Base-by-base conservation (phyloP, 106 monocot species). In the Amphibolis antarctica region DNA sequence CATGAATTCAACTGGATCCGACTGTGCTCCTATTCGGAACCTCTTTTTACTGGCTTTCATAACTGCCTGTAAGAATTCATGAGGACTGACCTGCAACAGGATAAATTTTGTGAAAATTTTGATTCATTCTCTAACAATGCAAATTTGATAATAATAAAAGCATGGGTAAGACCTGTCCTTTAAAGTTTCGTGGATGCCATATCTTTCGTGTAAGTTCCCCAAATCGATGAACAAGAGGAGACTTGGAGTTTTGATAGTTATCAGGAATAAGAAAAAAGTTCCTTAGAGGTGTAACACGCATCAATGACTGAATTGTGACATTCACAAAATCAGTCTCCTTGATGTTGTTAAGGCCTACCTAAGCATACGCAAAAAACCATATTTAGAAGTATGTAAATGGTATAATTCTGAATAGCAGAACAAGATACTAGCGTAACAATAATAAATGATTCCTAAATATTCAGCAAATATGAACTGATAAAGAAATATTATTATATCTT, bases 291-390 rank as follows among this genome's bases (percentile, higher is more conserved):
- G 91, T 91, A 28, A 99, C 82, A 60, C 98, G 73, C 98, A 99
- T 99, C 55, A 99, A 71, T 29, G 88, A 99, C 63, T 99, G 98
- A 68, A 91, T 91, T 30, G 85, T 99, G 31, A 99, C 98, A 79
- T 99, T 99, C 7, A 99, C 88, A 77, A 99, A 99, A 77, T 99
- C 98, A 4, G 98, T 99, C 67, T 99, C 98, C 73, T 92, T 91
- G 21, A 99, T 99, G 72, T 99, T 99, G 59, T 99, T 99, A 30
- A 99, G 83, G 48, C 98, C 91, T n/a, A 99, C 88, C 98, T 99
- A 74, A 57, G 66, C 57, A 55, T 66, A 68, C 7, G 12, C 12
- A 53, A 31, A 30, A 63, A 62, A 47, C 36, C 36, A 36, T 7
- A 36, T 36, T 36, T 36, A 36, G 36, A 36, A 36, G 7, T 36